Conservation (phyloP, 1,284 basidiomycete species). For the Ceratobasidium sp. region DNA sequence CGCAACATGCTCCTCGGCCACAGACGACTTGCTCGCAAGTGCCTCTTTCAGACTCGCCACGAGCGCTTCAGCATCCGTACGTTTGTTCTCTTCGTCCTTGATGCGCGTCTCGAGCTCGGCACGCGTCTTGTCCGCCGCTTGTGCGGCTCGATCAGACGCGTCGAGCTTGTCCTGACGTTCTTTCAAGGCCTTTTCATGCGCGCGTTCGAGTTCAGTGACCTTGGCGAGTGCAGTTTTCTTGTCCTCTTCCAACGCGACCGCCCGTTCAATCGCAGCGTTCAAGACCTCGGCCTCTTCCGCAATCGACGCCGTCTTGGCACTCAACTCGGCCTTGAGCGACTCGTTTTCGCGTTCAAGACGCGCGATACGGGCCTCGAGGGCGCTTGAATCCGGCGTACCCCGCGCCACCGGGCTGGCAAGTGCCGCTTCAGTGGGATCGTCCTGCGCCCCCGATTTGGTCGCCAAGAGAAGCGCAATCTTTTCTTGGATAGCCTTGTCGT, state of each 20-base stretch:
- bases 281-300: slow-evolving; percentile 43
- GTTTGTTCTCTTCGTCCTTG: slow-evolving; percentile 54
- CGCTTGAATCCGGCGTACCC: slow-evolving; percentile 1
- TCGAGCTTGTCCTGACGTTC: slow-evolving; percentile 63
- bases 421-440: slow-evolving; percentile 45
- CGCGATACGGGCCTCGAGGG: slow-evolving; percentile 40
- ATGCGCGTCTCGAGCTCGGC: slow-evolving; percentile 56
- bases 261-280: slow-evolving; percentile 37
- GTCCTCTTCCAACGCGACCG: slow-evolving; percentile 54
- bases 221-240: slow-evolving; percentile 56
- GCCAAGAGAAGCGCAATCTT: slow-evolving; percentile 57
- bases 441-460: slow-evolving; percentile 45
- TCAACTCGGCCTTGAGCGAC: slow-evolving; percentile 47
- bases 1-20: slow-evolving; percentile 60
- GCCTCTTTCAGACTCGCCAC: slow-evolving; percentile 60
- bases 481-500: slow-evolving; percentile 59
- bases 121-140: slow-evolving; percentile 36
- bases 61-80: slow-evolving; percentile 50
- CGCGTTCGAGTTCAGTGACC: slow-evolving; percentile 59
- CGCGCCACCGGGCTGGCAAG: slow-evolving; percentile 9
- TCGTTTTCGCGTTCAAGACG: slow-evolving; percentile 49
- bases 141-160: neutral
- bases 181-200: slow-evolving; percentile 55
- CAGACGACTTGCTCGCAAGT: slow-evolving; percentile 61
- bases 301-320: slow-evolving; percentile 33